Base-by-base conservation (phyloP, 305 asterid genomes). In the Striga hermonthica region DNA sequence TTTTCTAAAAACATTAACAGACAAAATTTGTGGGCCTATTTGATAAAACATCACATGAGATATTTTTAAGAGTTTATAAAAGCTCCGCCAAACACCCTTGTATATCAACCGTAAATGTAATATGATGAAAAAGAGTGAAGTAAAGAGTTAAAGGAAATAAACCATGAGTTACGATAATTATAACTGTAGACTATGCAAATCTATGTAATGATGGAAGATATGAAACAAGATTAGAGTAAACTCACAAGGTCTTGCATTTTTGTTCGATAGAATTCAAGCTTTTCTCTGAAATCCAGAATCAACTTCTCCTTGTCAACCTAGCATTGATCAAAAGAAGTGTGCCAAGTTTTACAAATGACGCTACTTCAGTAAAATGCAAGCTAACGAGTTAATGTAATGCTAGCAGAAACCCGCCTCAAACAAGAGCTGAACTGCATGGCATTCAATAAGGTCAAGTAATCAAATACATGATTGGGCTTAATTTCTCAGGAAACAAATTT, bases 171-270 rank as follows among this genome's bases (percentile, higher is more conserved):
- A 22, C 31, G 31, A 22, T 22, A 22, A 22, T 22, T 22, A 22
- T 22, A 22, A 22, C 1, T 22, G 31, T 22, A 22, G 31, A 22
- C 31, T 22, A 22, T 22, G 31, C 31, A 22, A 22, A 22, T 22
- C 31, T 22, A 22, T 22, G 31, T 22, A 22, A 22, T 22, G 50
- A 45, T 13, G 1, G n/a, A 45, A 45, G 12, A 3, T 9, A 45
- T 0, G 50, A 11, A 45, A 53, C 5, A 38, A 40, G 47, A 40
- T 34, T 41, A 34, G 68, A 62, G 64, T 35, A 60, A 68, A 80
- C 97, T 83, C 81, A 89, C 98, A 64, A 92, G 95, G 73, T 93
- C 98, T 87, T 90, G 98, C 97, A 90, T 88, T 80, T 84, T 93
- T 68, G 86, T 75, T 73, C 96, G 77, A 77, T 86, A 93, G 81